A percentile compares a stretch with the other conserved stretches of the same genome.
Conservation (phyloP, 495 filamentous ascomycete genomes). For the Lasiosphaeria ovina region DNA sequence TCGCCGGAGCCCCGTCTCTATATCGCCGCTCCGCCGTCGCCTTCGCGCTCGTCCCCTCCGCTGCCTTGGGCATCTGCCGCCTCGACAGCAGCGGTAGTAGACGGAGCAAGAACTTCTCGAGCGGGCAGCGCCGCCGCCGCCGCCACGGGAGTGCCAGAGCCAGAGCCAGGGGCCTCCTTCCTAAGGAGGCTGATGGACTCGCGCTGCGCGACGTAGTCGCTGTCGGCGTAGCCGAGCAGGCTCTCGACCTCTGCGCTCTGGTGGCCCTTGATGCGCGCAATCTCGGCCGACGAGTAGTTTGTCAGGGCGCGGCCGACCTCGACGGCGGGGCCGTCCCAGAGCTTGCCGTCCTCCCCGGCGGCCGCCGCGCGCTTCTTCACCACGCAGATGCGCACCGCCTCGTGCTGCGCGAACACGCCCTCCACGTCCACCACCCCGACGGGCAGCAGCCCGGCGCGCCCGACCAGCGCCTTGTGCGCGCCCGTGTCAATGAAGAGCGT, state of each 20-base stretch:
- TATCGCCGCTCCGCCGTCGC: constrained; percentile 4
- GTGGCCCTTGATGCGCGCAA: constrained; percentile 77
- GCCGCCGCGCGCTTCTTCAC: constrained; percentile 48
- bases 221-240: constrained; percentile 85
- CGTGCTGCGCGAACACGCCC: constrained; percentile 85
- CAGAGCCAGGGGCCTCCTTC: constrained; percentile 16
- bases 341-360: constrained; percentile 25
- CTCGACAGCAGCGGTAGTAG: background rate
- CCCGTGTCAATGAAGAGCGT: constrained; percentile 90
- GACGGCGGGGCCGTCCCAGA: constrained; percentile 54
- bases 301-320: constrained; percentile 91
- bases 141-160: background rate
- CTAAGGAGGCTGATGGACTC: constrained; percentile 81
- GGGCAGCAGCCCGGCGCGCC: constrained; percentile 86
- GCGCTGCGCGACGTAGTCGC: constrained; percentile 87
- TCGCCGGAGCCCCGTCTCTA: background rate
- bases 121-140: constrained; percentile 43
- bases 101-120: constrained; percentile 21
- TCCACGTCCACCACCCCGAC: constrained; percentile 88
- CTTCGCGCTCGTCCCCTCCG: background rate
- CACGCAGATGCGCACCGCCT: constrained; percentile 82
- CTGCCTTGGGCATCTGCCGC: too few relatives aligned
- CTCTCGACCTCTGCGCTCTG: constrained; percentile 76
- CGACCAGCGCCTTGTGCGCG: constrained; percentile 71
- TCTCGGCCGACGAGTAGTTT: constrained; percentile 86